phyloP scores from a whole-genome alignment of 345 rosid species.

The Citrus cavaleriei region DNA sequence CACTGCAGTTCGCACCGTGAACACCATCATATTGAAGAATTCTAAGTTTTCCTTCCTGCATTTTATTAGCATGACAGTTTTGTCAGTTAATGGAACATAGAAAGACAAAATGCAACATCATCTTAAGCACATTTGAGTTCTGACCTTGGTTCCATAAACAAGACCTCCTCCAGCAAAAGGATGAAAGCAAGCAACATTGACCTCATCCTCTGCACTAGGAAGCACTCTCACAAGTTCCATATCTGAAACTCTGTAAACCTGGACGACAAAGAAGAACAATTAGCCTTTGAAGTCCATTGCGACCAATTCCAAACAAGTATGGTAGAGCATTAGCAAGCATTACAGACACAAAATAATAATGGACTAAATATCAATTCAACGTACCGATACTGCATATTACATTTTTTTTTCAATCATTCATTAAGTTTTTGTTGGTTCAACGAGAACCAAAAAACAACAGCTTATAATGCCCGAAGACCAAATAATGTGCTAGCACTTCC shows the following conservation, averaged over 20 bases:
- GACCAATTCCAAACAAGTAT: background rate
- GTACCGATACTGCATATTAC: background rate
- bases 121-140: constrained; percentile 14
- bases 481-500: background rate
- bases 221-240: constrained; percentile 92
- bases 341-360: background rate
- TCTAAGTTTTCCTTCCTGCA: constrained; percentile 92
- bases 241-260: constrained; percentile 91
- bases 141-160: constrained; percentile 89
- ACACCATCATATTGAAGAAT: constrained; percentile 65
- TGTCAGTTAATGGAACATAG: background rate
- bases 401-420: too few relatives aligned
- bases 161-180: constrained; percentile 88
- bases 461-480: background rate
- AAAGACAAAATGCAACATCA: background rate
- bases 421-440: background rate
- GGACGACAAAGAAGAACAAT: constrained; percentile 10
- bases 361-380: background rate
- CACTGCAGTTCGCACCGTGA: constrained; percentile 35
- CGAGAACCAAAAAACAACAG: background rate
- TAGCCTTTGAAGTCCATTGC: background rate
- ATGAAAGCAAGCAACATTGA: constrained; percentile 96
- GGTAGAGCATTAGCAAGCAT: background rate
- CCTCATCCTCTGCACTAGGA: constrained; percentile 96
- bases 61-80: constrained; percentile 8